These are phyloP conservation scores for Talaromyces funiculosus DNA, from an alignment of 2,329 filamentous ascomycete genomes.

Conservation along the genomic window DNA sequence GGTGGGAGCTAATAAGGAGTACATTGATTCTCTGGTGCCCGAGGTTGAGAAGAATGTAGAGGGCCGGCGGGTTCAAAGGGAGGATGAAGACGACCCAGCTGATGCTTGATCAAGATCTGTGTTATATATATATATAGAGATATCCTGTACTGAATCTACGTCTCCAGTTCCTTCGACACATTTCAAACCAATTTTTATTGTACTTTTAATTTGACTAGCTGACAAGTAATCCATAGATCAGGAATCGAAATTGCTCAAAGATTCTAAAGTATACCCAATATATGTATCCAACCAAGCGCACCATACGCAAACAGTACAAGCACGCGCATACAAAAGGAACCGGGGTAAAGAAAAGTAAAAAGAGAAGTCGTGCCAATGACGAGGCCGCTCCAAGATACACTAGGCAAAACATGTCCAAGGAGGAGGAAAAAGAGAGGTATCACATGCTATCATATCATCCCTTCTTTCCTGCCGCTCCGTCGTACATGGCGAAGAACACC, in stretches of 20 bases:
- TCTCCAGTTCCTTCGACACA: background rate
- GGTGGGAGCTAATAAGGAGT: slow-evolving; percentile 68
- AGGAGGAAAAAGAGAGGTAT: slow-evolving; percentile 1
- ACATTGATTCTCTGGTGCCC: slow-evolving; percentile 68
- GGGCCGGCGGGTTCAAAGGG: slow-evolving; percentile 62
- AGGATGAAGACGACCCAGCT: slow-evolving; percentile 63
- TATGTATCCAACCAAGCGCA: slow-evolving; percentile 14
- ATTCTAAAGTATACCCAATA: slow-evolving; percentile 16
- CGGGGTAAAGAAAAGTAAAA: slow-evolving; percentile 3
- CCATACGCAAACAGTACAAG: slow-evolving; percentile 4
- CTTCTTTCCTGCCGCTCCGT: slow-evolving; percentile 3
- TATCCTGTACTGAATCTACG: background rate
- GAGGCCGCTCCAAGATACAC: background rate
- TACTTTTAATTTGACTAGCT: slow-evolving; percentile 6
- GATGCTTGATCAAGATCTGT: background rate
- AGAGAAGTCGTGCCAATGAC: background rate
- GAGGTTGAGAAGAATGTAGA: slow-evolving; percentile 74
- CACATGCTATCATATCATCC: background rate
- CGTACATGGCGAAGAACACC: background rate
- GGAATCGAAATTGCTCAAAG: slow-evolving; percentile 12
- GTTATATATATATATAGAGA: background rate
- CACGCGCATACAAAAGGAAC: slow-evolving; percentile 10
- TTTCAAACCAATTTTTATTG: background rate
- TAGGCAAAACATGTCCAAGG: background rate
- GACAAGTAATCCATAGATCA: slow-evolving; percentile 2